Conservation (phyloP, 192 early-diverging fungal genomes). For the Paraglomus occultum region DNA sequence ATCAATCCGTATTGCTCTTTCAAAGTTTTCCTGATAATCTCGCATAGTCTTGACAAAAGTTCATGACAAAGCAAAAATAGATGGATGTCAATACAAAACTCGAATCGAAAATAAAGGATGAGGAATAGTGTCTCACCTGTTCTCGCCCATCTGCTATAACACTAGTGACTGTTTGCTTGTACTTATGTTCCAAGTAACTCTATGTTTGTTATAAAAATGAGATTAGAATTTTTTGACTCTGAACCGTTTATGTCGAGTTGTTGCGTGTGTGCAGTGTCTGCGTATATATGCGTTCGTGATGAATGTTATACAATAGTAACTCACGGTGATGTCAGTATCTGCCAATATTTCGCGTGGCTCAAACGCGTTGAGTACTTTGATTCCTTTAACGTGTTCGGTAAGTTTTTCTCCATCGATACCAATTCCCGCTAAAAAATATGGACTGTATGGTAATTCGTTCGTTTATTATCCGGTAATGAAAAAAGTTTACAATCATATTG, state of each 20-base stretch:
- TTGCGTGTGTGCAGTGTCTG: too few species aligned
- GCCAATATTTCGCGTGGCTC: slow-evolving; percentile 20
- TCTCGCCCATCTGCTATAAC: slow-evolving; percentile 27
- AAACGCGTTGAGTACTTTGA: slow-evolving; percentile 27
- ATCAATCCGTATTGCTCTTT: slow-evolving; percentile 53
- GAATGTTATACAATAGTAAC: background rate
- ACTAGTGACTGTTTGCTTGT: slow-evolving; percentile 12
- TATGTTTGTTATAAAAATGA: background rate
- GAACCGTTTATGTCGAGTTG: too few species aligned
- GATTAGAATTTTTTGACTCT: too few species aligned
- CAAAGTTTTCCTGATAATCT: slow-evolving; percentile 67
- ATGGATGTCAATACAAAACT: background rate
- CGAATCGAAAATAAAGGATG: too few species aligned
- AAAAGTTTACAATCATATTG: too few species aligned
- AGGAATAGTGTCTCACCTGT: too few species aligned
- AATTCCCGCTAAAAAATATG: slow-evolving; percentile 28
- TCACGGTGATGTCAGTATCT: slow-evolving; percentile 23
- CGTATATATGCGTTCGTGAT: too few species aligned
- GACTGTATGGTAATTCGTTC: background rate
- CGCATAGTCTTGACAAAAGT: slow-evolving; percentile 47
- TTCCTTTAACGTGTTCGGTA: slow-evolving; percentile 13
- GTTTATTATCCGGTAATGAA: too few species aligned
- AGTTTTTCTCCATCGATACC: slow-evolving; percentile 31
- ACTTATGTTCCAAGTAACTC: slow-evolving; percentile 25
- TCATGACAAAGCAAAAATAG: slow-evolving; percentile 8